Conservation (phyloP, 352 stramenopile species). For the Pythium aristosporum region DNA sequence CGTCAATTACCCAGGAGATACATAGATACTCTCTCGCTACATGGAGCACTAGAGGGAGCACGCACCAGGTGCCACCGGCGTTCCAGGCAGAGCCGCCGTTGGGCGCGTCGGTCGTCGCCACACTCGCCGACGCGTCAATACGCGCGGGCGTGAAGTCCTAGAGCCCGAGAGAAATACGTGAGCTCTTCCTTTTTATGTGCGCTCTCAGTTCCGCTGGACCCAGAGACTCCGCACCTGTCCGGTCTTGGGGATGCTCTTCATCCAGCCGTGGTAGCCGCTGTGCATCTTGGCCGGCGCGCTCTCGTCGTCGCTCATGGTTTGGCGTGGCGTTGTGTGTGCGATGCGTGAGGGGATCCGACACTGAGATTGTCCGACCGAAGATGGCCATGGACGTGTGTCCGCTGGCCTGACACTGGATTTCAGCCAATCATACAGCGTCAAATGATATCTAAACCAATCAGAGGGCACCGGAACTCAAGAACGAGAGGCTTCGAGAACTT, state of each 20-base stretch:
- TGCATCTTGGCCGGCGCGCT: slow-evolving; percentile 61
- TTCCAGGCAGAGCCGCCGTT: slow-evolving; percentile 78
- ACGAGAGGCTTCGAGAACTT: slow-evolving; percentile 6
- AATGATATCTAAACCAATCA: slow-evolving; percentile 21
- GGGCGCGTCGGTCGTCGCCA: slow-evolving; percentile 11
- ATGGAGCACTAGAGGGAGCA: neutral
- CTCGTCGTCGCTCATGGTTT: slow-evolving; percentile 56
- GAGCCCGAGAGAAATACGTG: neutral
- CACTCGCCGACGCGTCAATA: slow-evolving; percentile 42
- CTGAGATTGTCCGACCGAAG: slow-evolving; percentile 6
- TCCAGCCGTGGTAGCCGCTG: slow-evolving; percentile 84
- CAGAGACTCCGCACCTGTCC: slow-evolving; percentile 38
- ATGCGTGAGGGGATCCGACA: neutral
- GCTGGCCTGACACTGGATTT: slow-evolving; percentile 1
- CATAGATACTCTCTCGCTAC: neutral
- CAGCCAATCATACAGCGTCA: slow-evolving; percentile 12
- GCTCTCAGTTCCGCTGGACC: neutral
- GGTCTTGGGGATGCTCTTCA: slow-evolving; percentile 85
- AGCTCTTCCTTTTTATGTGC: neutral
- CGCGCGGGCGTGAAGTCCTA: slow-evolving; percentile 79
- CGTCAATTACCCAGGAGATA: too few relatives aligned
- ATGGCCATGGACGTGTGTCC: neutral
- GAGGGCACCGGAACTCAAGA: neutral
- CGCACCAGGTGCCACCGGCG: slow-evolving; percentile 72
- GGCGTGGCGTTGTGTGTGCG: neutral